phyloP scores from a whole-genome alignment of 2,329 filamentous ascomycete genomes.

The Trichoderma koningii region DNA sequence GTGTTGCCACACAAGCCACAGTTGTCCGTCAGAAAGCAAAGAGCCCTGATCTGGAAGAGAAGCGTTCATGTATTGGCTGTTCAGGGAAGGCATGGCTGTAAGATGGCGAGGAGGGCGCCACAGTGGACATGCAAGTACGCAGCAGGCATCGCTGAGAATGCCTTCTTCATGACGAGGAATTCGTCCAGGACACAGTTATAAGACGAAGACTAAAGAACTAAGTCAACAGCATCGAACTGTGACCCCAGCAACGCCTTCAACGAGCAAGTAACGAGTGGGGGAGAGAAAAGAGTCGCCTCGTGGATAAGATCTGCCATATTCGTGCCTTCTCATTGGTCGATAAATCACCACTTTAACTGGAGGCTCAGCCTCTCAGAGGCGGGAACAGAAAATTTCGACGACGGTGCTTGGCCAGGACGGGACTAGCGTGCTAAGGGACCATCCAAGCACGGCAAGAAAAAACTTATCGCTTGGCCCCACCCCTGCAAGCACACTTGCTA shows the following conservation, averaged over 20 bases:
- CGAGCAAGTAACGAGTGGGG: background rate
- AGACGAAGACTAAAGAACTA: background rate
- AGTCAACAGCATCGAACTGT: background rate
- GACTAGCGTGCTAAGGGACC: slow-evolving; percentile 17
- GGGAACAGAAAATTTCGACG: slow-evolving; percentile 26
- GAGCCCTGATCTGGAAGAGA: too few relatives aligned
- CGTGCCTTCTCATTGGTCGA: slow-evolving; percentile 3
- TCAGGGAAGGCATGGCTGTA: too few relatives aligned
- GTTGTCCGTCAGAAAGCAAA: background rate
- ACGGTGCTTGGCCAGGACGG: slow-evolving; percentile 14
- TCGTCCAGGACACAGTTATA: background rate
- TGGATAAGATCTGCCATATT: slow-evolving; percentile 12
- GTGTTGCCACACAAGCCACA: background rate
- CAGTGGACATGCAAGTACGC: too few relatives aligned
- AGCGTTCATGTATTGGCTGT: too few relatives aligned
- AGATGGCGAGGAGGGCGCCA: too few relatives aligned
- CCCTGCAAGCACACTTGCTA: slow-evolving; percentile 21
- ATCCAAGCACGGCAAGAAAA: slow-evolving; percentile 2
- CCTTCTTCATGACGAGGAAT: too few relatives aligned
- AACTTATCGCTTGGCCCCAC: slow-evolving; percentile 27
- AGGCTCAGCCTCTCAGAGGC: slow-evolving; percentile 12
- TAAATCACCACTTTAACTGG: background rate
- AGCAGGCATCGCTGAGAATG: too few relatives aligned
- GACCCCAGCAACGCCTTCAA: slow-evolving; percentile 10
- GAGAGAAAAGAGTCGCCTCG: background rate